Percentiles rank a stretch among this genome's conserved stretches.
These are phyloP conservation scores for Trichoderma polysporum DNA, from an alignment of 2,329 filamentous ascomycete genomes.

Conservation along the genomic window DNA sequence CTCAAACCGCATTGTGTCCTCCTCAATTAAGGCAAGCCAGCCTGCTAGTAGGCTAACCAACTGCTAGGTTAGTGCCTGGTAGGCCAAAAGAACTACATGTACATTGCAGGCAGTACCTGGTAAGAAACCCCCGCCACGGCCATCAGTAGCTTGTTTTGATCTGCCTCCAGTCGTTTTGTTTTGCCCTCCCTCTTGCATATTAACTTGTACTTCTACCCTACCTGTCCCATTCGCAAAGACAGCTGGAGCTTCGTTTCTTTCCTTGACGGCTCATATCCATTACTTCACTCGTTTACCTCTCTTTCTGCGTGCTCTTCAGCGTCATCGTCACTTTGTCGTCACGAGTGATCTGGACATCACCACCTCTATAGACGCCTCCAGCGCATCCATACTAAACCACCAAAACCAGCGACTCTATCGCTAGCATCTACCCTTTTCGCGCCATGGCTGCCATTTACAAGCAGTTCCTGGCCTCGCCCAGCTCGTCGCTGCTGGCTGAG, in stretches of 20 bases:
- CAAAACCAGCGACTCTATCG: slow-evolving; percentile 11
- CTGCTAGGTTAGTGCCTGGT: neutral
- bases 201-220: slow-evolving; percentile 11
- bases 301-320: neutral
- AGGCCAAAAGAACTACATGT: neutral
- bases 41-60: neutral
- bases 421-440: slow-evolving; percentile 14
- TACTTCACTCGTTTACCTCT: slow-evolving; percentile 12
- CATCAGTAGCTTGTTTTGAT: slow-evolving; percentile 19
- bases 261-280: neutral
- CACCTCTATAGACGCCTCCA: neutral
- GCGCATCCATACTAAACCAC: neutral
- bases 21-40: slow-evolving; percentile 10
- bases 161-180: neutral
- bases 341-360: neutral
- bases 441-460: slow-evolving; percentile 59
- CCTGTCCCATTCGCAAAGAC: slow-evolving; percentile 4
- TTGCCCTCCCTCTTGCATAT: slow-evolving; percentile 2
- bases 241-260: slow-evolving; percentile 10
- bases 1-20: neutral
- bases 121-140: slow-evolving; percentile 2
- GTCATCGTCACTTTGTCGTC: neutral
- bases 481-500: slow-evolving; percentile 59
- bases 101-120: neutral
- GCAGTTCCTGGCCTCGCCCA: slow-evolving; percentile 69